A percentile compares a stretch with the other conserved stretches of the same genome.
phyloP scores from a whole-genome alignment of 1,284 basidiomycete genomes.

The Filobasidium uniguttulatum region DNA sequence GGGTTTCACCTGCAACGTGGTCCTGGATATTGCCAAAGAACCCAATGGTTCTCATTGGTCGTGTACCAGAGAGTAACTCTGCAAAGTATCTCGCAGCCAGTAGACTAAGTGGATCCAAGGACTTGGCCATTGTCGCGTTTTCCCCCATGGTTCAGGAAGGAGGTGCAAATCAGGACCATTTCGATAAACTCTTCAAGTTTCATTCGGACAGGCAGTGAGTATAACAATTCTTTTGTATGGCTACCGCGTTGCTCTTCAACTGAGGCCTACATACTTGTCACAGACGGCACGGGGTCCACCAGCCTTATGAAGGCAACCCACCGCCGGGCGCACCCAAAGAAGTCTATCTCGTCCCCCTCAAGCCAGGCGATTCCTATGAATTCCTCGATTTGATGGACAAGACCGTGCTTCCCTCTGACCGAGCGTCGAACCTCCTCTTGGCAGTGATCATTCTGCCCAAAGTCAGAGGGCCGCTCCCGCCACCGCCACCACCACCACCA shows the following conservation, averaged over 20 bases:
- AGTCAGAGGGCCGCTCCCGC: neutral
- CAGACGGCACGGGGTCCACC: conserved; percentile 72
- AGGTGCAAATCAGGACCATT: conserved; percentile 36
- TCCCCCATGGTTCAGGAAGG: conserved; percentile 43
- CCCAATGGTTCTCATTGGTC: conserved; percentile 41
- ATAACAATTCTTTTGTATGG: no score
- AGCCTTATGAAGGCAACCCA: conserved; percentile 62
- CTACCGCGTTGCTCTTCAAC: conserved; percentile 11
- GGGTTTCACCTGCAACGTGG: conserved; percentile 15
- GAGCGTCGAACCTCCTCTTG: conserved; percentile 54
- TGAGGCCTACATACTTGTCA: conserved; percentile 1
- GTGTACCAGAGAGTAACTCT: conserved; percentile 60
- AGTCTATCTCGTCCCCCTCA: conserved; percentile 71
- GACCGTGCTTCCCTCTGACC: conserved; percentile 51
- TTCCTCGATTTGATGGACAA: conserved; percentile 73
- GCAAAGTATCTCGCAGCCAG: conserved; percentile 60
- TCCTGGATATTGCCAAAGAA: conserved; percentile 21
- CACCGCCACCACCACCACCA: neutral
- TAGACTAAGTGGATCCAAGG: conserved; percentile 59
- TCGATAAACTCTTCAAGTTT: conserved; percentile 53
- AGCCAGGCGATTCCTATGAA: conserved; percentile 59
- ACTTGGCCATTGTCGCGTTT: conserved; percentile 62
- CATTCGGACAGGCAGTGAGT: conserved; percentile 61
- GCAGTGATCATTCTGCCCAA: conserved; percentile 41
- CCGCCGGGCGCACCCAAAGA: conserved; percentile 67